Base-by-base conservation (phyloP, 257 asterid genomes). In the Gentiana straminea region DNA sequence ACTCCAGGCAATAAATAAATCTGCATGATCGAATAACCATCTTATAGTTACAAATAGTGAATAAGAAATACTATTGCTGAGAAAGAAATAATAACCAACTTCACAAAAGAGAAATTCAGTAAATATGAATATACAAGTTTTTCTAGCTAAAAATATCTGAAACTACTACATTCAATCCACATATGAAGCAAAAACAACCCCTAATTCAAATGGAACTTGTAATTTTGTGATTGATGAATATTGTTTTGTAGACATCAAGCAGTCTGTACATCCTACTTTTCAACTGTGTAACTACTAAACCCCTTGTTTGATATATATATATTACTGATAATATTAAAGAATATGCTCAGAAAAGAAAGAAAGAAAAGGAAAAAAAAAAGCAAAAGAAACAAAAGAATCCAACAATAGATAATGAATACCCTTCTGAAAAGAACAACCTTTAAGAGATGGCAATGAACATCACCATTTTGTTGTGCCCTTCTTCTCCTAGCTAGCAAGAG, bases 281-380 rank as follows among this genome's bases (percentile, higher is more conserved):
- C 33, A 65, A 52, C 73, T 59, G 52, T 59, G 49, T 55, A 51
- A 62, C 68, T 65, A 62, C 68, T 65, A 67, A 61, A 68, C 54
- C 52, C 49, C 60, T 35, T 63, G 57, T 58, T 62, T 59, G 15
- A 49, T 38, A 55, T 38, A 35, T 61, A 62, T 33, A 48, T 51
- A 50, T 59, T 8, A 15, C 33, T 37, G 61, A 63, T 35, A 46
- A 66, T 70, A 70, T 76, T 54, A 74, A 74, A 66, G 65, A 74
- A 74, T 69, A 63, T 55, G 62, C 58, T 59, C 36, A 52, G 65
- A 65, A 69, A 49, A 47, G 66, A 52, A 70, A 66, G 72, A 73
- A 73, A 64, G 58, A 69, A 35, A 52, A 55, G 55, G 35, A 57
- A 52, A 15, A 54, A 55, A 59, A 36, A 33, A 56, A 12, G 49